Conservation (phyloP, 2,329 filamentous ascomycete species). For the Dactylonectria macrodidyma region DNA sequence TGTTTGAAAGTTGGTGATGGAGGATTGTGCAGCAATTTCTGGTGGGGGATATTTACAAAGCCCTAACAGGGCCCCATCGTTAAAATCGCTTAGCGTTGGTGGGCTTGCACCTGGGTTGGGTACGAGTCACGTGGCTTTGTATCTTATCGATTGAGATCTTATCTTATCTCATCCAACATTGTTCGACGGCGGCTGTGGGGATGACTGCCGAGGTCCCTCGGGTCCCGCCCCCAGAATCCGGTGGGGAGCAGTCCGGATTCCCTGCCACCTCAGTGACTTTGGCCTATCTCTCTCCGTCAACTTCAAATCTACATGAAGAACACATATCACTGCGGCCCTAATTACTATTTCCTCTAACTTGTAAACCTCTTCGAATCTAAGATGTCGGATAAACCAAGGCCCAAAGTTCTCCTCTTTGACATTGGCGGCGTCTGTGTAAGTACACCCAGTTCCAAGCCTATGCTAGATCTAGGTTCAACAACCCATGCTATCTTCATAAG, state of each 20-base stretch:
- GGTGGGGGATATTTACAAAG: slow-evolving; percentile 59
- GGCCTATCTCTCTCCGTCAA: not conserved
- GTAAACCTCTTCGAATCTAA: slow-evolving; percentile 49
- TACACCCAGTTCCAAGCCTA: slow-evolving; percentile 46
- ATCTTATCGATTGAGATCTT: slow-evolving; percentile 23
- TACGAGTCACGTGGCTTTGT: slow-evolving; percentile 53
- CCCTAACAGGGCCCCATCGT: slow-evolving; percentile 53
- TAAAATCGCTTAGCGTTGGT: slow-evolving; percentile 42
- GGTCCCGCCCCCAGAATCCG: slow-evolving; percentile 28
- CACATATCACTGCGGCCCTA: slow-evolving; percentile 4
- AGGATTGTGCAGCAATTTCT: slow-evolving; percentile 50
- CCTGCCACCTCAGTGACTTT: not conserved
- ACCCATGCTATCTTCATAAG: not conserved
- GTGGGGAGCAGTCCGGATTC: slow-evolving; percentile 23
- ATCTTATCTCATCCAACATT: slow-evolving; percentile 23
- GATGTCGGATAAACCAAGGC: slow-evolving; percentile 64
- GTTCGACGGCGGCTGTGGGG: slow-evolving; percentile 18
- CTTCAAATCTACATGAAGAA: not conserved
- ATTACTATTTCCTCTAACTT: slow-evolving; percentile 32
- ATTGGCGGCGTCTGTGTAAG: slow-evolving; percentile 97
- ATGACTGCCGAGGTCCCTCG: slow-evolving; percentile 46
- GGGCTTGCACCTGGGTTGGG: slow-evolving; percentile 52
- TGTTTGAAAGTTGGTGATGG: slow-evolving; percentile 53
- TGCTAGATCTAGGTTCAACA: not conserved
- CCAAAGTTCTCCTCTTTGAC: slow-evolving; percentile 90